Percentiles rank a stretch among this genome's conserved stretches.
phyloP scores from a whole-genome alignment of 306 rosid genomes.

The Cucumis hystrix region DNA sequence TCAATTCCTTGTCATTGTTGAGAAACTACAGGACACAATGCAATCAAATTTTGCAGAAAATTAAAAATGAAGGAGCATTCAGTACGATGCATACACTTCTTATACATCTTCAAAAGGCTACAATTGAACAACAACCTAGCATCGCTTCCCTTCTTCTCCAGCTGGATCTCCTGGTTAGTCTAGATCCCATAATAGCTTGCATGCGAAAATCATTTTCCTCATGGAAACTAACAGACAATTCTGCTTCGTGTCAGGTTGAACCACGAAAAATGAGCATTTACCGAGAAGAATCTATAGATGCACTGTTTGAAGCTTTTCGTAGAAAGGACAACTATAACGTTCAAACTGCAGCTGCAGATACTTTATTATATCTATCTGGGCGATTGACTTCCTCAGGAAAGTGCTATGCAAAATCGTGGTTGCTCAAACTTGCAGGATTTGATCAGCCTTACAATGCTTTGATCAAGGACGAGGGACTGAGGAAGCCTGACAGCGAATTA shows the following conservation, averaged over 20 bases:
- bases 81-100: constrained; percentile 87
- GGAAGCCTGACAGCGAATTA: constrained; percentile 28
- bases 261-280: constrained; percentile 91
- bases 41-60: constrained; percentile 56
- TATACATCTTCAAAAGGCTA: constrained; percentile 86
- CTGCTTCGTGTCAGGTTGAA: constrained; percentile 44
- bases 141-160: constrained; percentile 82
- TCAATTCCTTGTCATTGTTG: constrained; percentile 4
- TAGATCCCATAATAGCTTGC: neutral
- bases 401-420: constrained; percentile 63
- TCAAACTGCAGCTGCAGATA: constrained; percentile 57
- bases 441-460: constrained; percentile 63
- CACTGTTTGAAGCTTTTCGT: constrained; percentile 59
- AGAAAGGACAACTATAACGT: constrained; percentile 51
- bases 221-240: constrained; percentile 3
- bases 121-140: constrained; percentile 66
- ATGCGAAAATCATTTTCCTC: neutral
- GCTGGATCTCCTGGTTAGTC: constrained; percentile 85
- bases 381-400: constrained; percentile 57
- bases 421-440: constrained; percentile 79
- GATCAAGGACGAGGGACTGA: constrained; percentile 44
- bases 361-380: constrained; percentile 61
- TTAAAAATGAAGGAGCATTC: constrained; percentile 80
- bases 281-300: constrained; percentile 82
- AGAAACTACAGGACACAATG: constrained; percentile 36